Evolutionary conservation across 2,329 filamentous ascomycete genomes (phyloP).

Genomic region (Lecanicillium sp.): DNA sequence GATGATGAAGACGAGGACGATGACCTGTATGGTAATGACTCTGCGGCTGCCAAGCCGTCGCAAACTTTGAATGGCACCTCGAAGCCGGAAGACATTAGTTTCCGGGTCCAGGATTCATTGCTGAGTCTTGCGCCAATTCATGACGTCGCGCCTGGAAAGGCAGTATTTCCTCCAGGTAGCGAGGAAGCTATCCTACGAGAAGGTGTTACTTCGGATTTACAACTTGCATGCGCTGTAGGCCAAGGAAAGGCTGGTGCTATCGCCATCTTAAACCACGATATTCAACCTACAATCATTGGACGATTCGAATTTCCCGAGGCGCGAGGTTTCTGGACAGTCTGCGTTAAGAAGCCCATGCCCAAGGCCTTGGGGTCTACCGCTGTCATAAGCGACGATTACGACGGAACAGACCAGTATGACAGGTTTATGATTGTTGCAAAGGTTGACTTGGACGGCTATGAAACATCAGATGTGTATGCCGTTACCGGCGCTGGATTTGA

Average conservation of each 20-base stretch:
- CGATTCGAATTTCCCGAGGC: slow-evolving; percentile 66
- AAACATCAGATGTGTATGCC: slow-evolving; percentile 71
- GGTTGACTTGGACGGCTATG: slow-evolving; percentile 56
- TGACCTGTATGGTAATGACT: slow-evolving; percentile 53
- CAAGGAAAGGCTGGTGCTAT: slow-evolving; percentile 60
- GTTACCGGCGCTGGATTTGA: slow-evolving; percentile 68
- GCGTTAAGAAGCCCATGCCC: slow-evolving; percentile 56
- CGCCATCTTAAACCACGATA: slow-evolving; percentile 66
- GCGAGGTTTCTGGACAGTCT: slow-evolving; percentile 73
- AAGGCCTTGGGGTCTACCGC: slow-evolving; percentile 46
- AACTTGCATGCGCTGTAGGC: slow-evolving; percentile 54
- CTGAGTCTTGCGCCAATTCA: slow-evolving; percentile 73
- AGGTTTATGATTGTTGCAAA: slow-evolving; percentile 80
- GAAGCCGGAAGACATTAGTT: slow-evolving; percentile 57
- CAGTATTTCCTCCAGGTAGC: slow-evolving; percentile 32
- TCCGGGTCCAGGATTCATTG: slow-evolving; percentile 70
- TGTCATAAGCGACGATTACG: slow-evolving; percentile 45
- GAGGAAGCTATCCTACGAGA: slow-evolving; percentile 33
- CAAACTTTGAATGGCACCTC: slow-evolving; percentile 29
- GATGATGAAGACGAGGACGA: slow-evolving; percentile 59
- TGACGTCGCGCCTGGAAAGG: slow-evolving; percentile 61
- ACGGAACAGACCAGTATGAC: slow-evolving; percentile 56
- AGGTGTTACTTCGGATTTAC: slow-evolving; percentile 47
- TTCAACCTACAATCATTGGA: slow-evolving; percentile 64
- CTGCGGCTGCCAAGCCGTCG: slow-evolving; percentile 47